Evolutionary conservation across 192 early-diverging fungal genomes (phyloP).

Genomic region (Thoreauomyces humboldtii): DNA sequence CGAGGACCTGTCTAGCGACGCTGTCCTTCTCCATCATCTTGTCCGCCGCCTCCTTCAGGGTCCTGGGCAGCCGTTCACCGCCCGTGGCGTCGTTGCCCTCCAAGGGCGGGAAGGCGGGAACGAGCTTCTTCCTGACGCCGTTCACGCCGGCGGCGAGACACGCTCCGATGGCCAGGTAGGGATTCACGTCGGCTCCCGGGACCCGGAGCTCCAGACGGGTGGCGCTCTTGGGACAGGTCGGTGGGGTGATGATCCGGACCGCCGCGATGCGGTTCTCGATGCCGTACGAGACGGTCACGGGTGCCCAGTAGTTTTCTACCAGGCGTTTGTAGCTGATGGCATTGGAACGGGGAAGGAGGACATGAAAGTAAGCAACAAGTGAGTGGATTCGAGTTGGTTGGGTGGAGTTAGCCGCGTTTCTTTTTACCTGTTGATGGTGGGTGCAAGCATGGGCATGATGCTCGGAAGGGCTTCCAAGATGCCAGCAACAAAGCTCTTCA

Average conservation of each 20-base stretch:
- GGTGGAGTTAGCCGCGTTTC: no score
- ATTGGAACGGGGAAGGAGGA: no score
- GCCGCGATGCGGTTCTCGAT: slow-evolving; percentile 70
- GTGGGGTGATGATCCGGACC: slow-evolving; percentile 72
- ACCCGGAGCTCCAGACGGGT: slow-evolving; percentile 80
- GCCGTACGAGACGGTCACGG: slow-evolving; percentile 77
- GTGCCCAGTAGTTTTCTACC: slow-evolving; percentile 82
- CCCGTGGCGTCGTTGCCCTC: slow-evolving; percentile 27
- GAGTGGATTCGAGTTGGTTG: no score
- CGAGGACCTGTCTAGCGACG: slow-evolving; percentile 68
- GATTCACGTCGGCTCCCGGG: slow-evolving; percentile 78
- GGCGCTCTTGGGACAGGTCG: slow-evolving; percentile 59
- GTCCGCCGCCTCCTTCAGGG: slow-evolving; percentile 62
- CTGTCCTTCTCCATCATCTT: slow-evolving; percentile 63
- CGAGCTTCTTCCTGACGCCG: slow-evolving; percentile 62
- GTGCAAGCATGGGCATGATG: slow-evolving; percentile 70
- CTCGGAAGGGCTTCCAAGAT: slow-evolving; percentile 59
- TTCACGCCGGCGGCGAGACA: slow-evolving; percentile 69
- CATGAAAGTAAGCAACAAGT: no score
- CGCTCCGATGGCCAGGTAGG: slow-evolving; percentile 71
- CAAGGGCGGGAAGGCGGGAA: slow-evolving; percentile 26
- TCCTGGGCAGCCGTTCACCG: slow-evolving; percentile 49
- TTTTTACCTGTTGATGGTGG: slow-evolving; percentile 74
- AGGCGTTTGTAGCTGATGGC: slow-evolving; percentile 80
- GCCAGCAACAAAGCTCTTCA: slow-evolving; percentile 33